These are phyloP conservation scores for Plantago ovata DNA, from an alignment of 257 asterid species.

Conservation along the genomic window DNA sequence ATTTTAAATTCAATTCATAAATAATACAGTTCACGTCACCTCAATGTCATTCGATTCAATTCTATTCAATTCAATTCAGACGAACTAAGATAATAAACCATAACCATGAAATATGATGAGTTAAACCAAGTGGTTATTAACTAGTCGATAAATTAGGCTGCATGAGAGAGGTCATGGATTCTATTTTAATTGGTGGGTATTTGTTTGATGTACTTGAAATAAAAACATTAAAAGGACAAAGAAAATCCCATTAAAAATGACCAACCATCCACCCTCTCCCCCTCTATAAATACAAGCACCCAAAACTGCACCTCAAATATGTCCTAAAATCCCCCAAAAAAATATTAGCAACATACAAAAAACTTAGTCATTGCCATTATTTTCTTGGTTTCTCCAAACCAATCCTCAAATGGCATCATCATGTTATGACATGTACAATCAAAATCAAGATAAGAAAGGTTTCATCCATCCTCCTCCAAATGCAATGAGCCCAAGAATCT, in stretches of 20 bases:
- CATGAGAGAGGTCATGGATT: no score
- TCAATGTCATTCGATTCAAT: no score
- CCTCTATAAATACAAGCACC: slow-evolving; percentile 30
- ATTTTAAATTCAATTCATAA: no score
- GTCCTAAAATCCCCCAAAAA: not conserved
- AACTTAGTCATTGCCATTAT: not conserved
- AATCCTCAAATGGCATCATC: slow-evolving; percentile 32
- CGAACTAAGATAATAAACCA: no score
- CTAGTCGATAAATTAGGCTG: no score
- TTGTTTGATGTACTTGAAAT: no score
- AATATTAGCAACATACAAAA: no score
- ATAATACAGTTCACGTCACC: no score
- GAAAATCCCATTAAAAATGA: slow-evolving; percentile 4
- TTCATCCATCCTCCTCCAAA: slow-evolving; percentile 1
- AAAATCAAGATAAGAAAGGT: slow-evolving; percentile 29
- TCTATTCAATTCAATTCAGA: no score
- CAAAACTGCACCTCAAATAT: slow-evolving; percentile 18
- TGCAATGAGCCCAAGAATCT: slow-evolving; percentile 54
- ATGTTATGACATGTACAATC: slow-evolving; percentile 55
- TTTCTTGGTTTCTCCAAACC: slow-evolving; percentile 1
- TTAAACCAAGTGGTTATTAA: no score
- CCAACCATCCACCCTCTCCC: not conserved
- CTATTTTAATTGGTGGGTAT: no score
- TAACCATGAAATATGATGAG: no score
- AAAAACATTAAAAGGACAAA: not conserved